Conservation (phyloP, 2,329 filamentous ascomycete genomes). For the Aspergillus udagawae region DNA sequence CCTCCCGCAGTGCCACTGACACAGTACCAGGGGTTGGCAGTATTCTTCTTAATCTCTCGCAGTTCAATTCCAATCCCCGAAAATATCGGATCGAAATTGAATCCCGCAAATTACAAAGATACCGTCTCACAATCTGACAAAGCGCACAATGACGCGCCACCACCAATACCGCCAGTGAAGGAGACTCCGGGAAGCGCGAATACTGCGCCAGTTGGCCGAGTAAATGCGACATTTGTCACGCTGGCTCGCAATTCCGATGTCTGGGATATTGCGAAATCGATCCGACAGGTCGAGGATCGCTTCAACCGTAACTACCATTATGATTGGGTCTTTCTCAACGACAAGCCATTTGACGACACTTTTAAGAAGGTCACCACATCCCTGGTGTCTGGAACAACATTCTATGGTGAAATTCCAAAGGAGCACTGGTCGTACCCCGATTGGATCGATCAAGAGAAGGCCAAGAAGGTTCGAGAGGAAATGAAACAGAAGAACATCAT, state of each 20-base stretch:
- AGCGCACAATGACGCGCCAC: slow-evolving; percentile 14
- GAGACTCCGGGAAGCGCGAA: slow-evolving; percentile 33
- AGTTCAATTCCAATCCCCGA: slow-evolving; percentile 46
- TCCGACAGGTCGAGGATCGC: slow-evolving; percentile 93
- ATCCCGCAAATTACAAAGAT: slow-evolving; percentile 20
- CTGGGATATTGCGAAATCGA: slow-evolving; percentile 95
- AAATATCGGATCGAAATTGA: slow-evolving; percentile 19
- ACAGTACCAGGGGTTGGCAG: slow-evolving; percentile 52
- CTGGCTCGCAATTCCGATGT: slow-evolving; percentile 88
- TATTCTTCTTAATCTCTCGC: slow-evolving; percentile 79
- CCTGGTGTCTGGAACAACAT: slow-evolving; percentile 86
- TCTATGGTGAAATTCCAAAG: slow-evolving; percentile 81
- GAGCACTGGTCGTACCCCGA: slow-evolving; percentile 98
- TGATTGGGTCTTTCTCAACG: slow-evolving; percentile 99
- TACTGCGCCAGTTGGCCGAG: slow-evolving; percentile 62
- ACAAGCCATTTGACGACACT: slow-evolving; percentile 84
- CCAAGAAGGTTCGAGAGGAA: slow-evolving; percentile 82
- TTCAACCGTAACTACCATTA: slow-evolving; percentile 98
- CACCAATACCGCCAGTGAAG: slow-evolving; percentile 9
- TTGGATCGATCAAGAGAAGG: slow-evolving; percentile 93
- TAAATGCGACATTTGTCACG: slow-evolving; percentile 97
- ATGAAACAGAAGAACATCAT: slow-evolving; percentile 96
- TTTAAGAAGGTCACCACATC: slow-evolving; percentile 91
- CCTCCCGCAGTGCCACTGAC: not conserved
- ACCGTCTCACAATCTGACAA: slow-evolving; percentile 7